Conservation (phyloP, 2,329 filamentous ascomycete species). For the Emergomyces pasteurianus region DNA sequence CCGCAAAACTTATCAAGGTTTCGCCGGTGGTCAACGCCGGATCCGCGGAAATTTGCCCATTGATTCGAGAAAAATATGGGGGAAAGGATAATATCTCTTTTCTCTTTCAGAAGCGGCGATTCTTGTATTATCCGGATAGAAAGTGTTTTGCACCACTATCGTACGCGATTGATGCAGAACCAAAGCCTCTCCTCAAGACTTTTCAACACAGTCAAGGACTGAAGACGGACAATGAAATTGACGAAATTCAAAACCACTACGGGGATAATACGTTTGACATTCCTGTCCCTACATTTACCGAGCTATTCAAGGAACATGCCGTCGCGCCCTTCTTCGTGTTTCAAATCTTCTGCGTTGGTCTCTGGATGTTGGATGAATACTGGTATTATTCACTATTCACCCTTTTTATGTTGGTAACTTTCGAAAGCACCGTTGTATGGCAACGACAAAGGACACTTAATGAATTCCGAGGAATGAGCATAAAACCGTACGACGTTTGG, state of each 20-base stretch:
- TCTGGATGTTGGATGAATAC: constrained; percentile 99
- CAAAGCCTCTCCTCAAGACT: constrained; percentile 62
- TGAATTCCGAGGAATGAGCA: constrained; percentile 98
- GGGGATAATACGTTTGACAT: constrained; percentile 96
- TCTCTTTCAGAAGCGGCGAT: constrained; percentile 94
- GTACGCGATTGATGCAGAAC: constrained; percentile 75
- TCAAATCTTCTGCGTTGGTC: constrained; percentile 93
- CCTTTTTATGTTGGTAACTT: constrained; percentile 92
- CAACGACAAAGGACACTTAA: constrained; percentile 90
- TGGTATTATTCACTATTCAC: constrained; percentile 99
- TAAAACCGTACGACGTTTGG: constrained; percentile 94
- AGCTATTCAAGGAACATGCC: constrained; percentile 95
- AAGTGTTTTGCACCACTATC: constrained; percentile 69
- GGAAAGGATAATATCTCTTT: constrained; percentile 74
- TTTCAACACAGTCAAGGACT: constrained; percentile 78
- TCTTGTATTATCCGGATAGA: constrained; percentile 63
- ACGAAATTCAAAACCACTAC: constrained; percentile 79
- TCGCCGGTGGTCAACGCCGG: constrained; percentile 84
- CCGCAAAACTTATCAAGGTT: constrained; percentile 82
- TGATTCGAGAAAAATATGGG: constrained; percentile 63
- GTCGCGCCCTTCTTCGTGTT: constrained; percentile 99
- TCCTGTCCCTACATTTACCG: constrained; percentile 85
- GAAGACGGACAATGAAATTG: constrained; percentile 59
- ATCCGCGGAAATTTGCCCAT: constrained; percentile 70
- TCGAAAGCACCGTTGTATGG: constrained; percentile 98